Base-by-base conservation (phyloP, 192 early-diverging fungal species). In the Podila horticola region DNA sequence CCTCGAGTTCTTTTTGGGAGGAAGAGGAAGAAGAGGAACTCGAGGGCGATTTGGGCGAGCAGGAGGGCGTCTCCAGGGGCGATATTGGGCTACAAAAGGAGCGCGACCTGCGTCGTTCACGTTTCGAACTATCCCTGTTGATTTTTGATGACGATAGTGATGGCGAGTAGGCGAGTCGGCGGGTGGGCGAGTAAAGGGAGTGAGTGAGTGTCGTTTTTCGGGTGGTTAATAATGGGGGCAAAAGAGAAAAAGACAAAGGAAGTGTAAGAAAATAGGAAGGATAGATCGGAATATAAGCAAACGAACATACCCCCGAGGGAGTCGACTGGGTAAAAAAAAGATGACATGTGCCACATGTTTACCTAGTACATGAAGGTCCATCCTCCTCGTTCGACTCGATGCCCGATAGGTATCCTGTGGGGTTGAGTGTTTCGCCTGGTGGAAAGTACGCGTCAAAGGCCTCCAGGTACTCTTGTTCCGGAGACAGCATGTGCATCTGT, bases 401-500 rank as follows among this genome's bases (percentile, higher is more conserved):
- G 22, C 64, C 64, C 12, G 36, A 65, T 28, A 17, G 26, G 4
- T 65, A 48, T 12, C 31, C 19, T 19, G 24, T 28, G 22, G 45
- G 36, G 12, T 59, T 48, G 31, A 38, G 45, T 22, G 58, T 7
- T 20, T 50, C 63, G 34, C 20, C 34, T 1, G 58, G 30, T 10
- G 4, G 22, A 55, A 71, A 79, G 50, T 79, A 79, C 12, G 36
- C 33, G 31, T 63, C 57, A 30, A 79, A 24, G 33, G 64, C 59
- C 4, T 79, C 64, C 34, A 71, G 29, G 38, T 71, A 79, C 51
- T 68, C 69, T 20, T 64, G 71, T n/a, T 59, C 30, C 13, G 63
- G 55, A n/a, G 63, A 52, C 2, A 41, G 22, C 15, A 33, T 13
- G 36, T 67, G 22, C 15, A 33, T 13, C 26, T 67, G 34, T 9